Base-by-base conservation (phyloP, 129 eudicot species). In the Ambrosia artemisiifolia region DNA sequence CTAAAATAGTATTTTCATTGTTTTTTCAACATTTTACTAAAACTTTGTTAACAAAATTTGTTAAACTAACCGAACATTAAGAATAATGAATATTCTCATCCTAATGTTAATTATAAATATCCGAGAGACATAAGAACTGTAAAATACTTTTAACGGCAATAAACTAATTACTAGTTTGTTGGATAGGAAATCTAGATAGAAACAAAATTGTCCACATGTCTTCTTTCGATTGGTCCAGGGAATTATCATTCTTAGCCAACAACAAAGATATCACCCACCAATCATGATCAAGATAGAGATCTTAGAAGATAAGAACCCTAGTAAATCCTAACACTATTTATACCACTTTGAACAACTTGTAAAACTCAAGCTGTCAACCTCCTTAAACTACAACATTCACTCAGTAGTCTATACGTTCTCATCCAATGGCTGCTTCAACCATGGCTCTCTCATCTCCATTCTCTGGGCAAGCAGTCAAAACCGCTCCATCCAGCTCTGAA, bases 391-490 rank as follows among this genome's bases (percentile, higher is more conserved):
- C 59, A 56, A 11, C 28, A 55, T 32, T 32, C 24, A 24, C 73
- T 11, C 71, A 70, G 2, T 11, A 47, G 16, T 43, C 70, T 77
- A 0, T n/a, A 63, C 72, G 46, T 71, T 63, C 67, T 44, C 61
- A 77, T 33, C 4, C 74, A 40, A 86, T 87, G 93, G 89, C 89
- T 36, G 75, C 93, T 78, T 75, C 90, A 54, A 71, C 88, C 56
- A 83, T 88, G 86, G 88, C 90, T 17, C 88, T 88, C 70, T 88
- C 90, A 20, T 85, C 89, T 71, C 70, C 90, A 12, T 76, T 88
- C 4, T 81, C 72, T 10, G 90, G 95, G 55, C 81, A 78, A 71
- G 83, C 81, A n/a, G 85, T 85, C 34, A 69, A 84, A 65, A 48
- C 81, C 16, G 69, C 84, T 55, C 85, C 87, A 5, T 77, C 87